phyloP scores from a whole-genome alignment of 345 rosid genomes.

The Euphorbia pulcherrima region DNA sequence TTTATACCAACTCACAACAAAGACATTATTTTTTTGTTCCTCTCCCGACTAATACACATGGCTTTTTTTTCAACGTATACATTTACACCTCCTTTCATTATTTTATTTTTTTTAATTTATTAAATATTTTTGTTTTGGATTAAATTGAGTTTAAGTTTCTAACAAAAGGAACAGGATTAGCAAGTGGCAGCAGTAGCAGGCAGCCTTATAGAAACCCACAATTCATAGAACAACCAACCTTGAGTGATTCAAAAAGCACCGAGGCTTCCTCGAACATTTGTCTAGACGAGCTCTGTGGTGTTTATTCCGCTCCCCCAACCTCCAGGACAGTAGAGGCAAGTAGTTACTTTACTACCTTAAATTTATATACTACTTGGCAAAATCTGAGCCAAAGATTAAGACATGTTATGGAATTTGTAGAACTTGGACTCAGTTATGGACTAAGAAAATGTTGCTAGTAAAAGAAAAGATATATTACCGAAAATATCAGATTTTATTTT shows the following conservation, averaged over 20 bases:
- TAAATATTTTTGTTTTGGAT: too few species aligned
- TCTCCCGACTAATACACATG: too few species aligned
- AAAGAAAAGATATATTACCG: background rate
- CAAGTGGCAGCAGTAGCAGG: constrained; percentile 66
- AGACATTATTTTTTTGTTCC: too few species aligned
- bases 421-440: background rate
- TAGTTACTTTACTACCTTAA: too few species aligned
- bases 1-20: too few species aligned
- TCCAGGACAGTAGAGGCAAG: too few species aligned
- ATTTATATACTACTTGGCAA: background rate
- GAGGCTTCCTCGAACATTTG: constrained; percentile 62
- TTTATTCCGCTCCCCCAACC: constrained; percentile 65
- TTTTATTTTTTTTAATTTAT: too few species aligned
- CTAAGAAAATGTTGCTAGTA: background rate
- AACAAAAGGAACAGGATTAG: constrained; percentile 65
- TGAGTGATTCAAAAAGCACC: constrained; percentile 61
- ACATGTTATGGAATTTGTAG: background rate
- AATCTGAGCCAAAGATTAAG: background rate
- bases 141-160: too few species aligned
- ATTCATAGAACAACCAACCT: too few species aligned
- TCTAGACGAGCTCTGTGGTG: constrained; percentile 57
- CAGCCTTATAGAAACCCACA: too few species aligned
- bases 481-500: background rate
- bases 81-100: too few species aligned
- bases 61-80: too few species aligned